Conservation (phyloP, 306 rosid species). For the Neltuma alba region DNA sequence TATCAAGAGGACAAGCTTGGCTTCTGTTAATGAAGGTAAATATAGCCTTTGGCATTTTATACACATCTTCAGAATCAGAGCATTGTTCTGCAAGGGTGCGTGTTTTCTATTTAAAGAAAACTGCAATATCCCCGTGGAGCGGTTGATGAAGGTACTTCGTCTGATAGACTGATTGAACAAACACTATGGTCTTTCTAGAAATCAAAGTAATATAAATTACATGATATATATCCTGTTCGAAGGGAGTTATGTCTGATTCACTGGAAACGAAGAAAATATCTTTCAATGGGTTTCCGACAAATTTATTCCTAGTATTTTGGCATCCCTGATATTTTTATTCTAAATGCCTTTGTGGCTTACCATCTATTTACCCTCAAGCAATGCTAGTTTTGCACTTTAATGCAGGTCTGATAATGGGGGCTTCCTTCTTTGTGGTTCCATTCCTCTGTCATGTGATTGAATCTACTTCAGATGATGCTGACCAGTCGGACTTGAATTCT, state of each 20-base stretch:
- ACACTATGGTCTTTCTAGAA: constrained; percentile 9
- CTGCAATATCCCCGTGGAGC: background rate
- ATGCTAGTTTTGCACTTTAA: constrained; percentile 32
- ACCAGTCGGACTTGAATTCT: constrained; percentile 59
- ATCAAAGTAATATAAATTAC: background rate
- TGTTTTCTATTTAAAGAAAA: constrained; percentile 16
- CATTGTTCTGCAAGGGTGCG: constrained; percentile 5
- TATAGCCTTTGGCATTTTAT: constrained; percentile 38
- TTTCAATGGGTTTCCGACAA: constrained; percentile 4
- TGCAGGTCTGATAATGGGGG: constrained; percentile 71
- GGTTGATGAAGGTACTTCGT: constrained; percentile 25
- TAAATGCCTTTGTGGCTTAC: constrained; percentile 3
- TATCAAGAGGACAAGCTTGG: constrained; percentile 64
- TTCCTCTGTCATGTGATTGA: constrained; percentile 52
- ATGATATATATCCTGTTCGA: background rate
- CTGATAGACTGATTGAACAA: constrained; percentile 34
- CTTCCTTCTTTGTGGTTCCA: constrained; percentile 63
- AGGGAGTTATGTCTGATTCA: constrained; percentile 21
- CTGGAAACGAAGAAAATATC: constrained; percentile 24
- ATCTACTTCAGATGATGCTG: constrained; percentile 53
- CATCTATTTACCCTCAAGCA: constrained; percentile 4
- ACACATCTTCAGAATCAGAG: constrained; percentile 25
- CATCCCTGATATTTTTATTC: background rate
- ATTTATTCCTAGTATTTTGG: constrained; percentile 19
- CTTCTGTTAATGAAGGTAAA: constrained; percentile 70